These are phyloP conservation scores for Tripterygium wilfordii DNA, from an alignment of 177 flowering plant genomes.

Conservation along the genomic window DNA sequence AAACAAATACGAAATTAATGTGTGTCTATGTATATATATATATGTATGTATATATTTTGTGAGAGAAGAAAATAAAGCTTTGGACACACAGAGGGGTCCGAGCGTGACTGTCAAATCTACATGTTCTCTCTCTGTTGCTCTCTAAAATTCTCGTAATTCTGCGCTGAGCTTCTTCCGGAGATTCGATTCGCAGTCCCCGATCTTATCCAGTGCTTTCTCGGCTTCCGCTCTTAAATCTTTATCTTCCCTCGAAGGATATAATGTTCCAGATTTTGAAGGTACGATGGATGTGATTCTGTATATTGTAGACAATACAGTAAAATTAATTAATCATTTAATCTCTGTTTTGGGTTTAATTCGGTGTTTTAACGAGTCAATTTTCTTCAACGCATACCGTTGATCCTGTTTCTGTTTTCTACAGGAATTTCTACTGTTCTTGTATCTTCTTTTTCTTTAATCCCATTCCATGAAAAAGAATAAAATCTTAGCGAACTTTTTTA, in stretches of 20 bases:
- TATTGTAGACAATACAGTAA: no score
- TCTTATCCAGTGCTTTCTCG: slow-evolving; percentile 16
- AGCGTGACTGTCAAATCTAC: slow-evolving; percentile 67
- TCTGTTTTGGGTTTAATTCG: background rate
- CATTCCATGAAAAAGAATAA: background rate
- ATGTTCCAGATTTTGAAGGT: slow-evolving; percentile 54
- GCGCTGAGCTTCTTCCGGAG: slow-evolving; percentile 12
- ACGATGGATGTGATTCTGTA: no score
- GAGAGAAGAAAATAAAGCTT: no score
- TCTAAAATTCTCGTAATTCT: slow-evolving; percentile 11
- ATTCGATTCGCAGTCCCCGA: slow-evolving; percentile 40
- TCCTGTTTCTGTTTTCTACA: no score
- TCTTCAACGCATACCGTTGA: no score
- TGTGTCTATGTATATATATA: no score
- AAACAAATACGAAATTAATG: no score
- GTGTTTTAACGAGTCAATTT: no score
- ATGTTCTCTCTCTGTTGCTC: slow-evolving; percentile 46
- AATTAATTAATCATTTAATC: no score
- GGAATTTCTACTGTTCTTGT: no score
- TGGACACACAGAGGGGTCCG: slow-evolving; percentile 27
- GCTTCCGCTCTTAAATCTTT: background rate
- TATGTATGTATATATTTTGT: no score
- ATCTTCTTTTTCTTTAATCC: background rate
- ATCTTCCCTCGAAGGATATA: slow-evolving; percentile 13
- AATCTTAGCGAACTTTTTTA: background rate